Conservation (phyloP, 2,329 filamentous ascomycete species). For the Trichoderma sp. region DNA sequence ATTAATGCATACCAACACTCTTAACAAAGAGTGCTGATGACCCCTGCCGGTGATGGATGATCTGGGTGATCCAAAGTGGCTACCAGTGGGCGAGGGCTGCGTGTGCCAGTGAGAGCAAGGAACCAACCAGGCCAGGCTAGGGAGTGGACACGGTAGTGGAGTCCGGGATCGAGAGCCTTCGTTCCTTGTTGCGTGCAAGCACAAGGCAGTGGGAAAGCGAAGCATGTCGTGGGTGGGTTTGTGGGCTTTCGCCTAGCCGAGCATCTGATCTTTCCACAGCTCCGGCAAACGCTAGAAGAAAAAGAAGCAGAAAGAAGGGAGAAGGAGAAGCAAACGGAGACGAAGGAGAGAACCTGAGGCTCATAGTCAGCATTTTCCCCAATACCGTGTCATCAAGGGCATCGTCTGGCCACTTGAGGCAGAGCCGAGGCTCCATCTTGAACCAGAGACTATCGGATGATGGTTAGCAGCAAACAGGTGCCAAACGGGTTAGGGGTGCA, state of each 20-base stretch:
- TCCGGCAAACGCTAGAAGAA: neutral
- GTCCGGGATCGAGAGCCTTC: conserved; percentile 1
- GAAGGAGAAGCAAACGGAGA: neutral
- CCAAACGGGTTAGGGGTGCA: neutral
- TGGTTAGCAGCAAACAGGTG: neutral
- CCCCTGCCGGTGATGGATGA: neutral
- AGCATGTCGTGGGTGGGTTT: neutral
- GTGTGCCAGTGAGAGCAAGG: conserved; percentile 6
- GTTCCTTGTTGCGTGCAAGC: neutral
- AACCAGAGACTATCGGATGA: neutral
- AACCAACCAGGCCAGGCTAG: neutral
- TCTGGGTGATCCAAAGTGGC: conserved; percentile 4
- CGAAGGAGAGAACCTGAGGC: neutral
- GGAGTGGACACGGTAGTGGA: conserved; percentile 5
- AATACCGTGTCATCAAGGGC: neutral
- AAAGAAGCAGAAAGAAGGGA: neutral
- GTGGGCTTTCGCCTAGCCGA: conserved; percentile 1
- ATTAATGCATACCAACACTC: neutral
- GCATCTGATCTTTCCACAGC: neutral
- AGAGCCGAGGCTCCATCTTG: neutral
- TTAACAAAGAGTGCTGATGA: neutral
- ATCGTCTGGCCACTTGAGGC: neutral
- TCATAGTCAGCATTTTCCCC: neutral
- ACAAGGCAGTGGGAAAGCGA: neutral
- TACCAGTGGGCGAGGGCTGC: conserved; percentile 4